Conservation (phyloP, 371 early-diverging fungal genomes). For the Mucor ambiguus region DNA sequence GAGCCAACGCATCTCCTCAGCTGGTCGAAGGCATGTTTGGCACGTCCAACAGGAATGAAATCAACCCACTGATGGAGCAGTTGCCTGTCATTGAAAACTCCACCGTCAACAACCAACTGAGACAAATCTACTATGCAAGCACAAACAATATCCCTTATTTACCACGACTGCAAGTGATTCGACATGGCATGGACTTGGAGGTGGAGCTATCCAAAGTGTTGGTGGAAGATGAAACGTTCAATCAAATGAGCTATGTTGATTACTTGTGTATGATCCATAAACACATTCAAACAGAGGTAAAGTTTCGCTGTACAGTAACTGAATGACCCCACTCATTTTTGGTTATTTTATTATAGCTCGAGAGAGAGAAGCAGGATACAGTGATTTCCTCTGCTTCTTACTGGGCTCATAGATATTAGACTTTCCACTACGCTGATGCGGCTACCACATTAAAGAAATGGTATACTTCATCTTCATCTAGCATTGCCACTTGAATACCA, state of each 20-base stretch:
- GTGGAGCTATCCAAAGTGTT: conserved; percentile 64
- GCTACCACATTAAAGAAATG: conserved; percentile 73
- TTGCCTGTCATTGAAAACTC: conserved; percentile 9
- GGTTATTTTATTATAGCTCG: conserved; percentile 28
- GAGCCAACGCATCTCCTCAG: conserved; percentile 21
- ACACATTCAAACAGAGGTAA: conserved; percentile 80
- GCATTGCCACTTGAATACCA: conserved; percentile 65
- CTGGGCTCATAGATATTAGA: conserved; percentile 36
- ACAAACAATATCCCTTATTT: conserved; percentile 26
- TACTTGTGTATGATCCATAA: conserved; percentile 88
- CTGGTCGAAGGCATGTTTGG: conserved; percentile 28
- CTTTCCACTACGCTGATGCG: conserved; percentile 12
- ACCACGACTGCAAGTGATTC: conserved; percentile 50
- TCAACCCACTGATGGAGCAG: conserved; percentile 20
- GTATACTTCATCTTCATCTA: conserved; percentile 70
- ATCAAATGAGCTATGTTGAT: conserved; percentile 90
- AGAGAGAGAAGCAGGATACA: conserved; percentile 33
- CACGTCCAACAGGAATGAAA: conserved; percentile 19
- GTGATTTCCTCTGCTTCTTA: conserved; percentile 29
- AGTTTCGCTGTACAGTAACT: no score
- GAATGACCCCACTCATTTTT: background rate
- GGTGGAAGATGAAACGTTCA: conserved; percentile 83
- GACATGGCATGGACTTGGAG: conserved; percentile 72
- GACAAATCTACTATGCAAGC: conserved; percentile 4
- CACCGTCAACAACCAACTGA: conserved; percentile 4